These are phyloP conservation scores for Chytridium lagenaria DNA, from an alignment of 371 early-diverging fungal species.

Conservation along the genomic window DNA sequence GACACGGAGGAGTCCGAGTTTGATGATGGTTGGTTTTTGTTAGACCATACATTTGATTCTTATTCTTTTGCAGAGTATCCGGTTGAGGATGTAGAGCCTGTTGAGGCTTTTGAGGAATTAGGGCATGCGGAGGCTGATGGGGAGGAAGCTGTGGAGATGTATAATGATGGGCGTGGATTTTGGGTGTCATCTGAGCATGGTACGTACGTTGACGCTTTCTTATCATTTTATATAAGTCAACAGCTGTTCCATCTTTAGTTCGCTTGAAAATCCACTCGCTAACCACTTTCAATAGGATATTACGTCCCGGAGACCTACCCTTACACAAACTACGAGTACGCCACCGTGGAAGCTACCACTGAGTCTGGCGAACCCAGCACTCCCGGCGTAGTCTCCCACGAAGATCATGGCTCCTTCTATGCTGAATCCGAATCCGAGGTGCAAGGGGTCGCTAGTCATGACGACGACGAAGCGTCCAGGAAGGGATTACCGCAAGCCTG, in stretches of 20 bases:
- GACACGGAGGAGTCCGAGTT: background rate
- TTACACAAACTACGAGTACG: background rate
- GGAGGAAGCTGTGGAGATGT: background rate
- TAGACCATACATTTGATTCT: no score
- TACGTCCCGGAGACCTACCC: background rate
- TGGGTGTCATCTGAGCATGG: background rate
- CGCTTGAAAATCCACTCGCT: no score
- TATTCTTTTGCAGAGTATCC: background rate
- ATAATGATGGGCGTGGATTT: background rate
- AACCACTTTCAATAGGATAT: background rate
- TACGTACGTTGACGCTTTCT: no score
- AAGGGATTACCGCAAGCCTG: conserved; percentile 57
- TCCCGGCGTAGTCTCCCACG: no score
- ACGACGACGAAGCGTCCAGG: background rate
- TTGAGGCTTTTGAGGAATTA: background rate
- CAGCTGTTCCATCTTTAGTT: background rate
- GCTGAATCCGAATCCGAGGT: background rate
- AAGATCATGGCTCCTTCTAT: background rate
- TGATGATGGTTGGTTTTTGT: background rate
- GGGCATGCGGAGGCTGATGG: background rate
- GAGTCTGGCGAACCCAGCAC: background rate
- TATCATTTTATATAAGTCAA: no score
- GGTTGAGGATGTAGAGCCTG: background rate
- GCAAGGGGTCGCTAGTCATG: background rate
- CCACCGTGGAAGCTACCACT: background rate